Percentiles rank a stretch among this genome's conserved stretches.
phyloP scores from a whole-genome alignment of 345 rosid genomes.

The Syzygium grande region DNA sequence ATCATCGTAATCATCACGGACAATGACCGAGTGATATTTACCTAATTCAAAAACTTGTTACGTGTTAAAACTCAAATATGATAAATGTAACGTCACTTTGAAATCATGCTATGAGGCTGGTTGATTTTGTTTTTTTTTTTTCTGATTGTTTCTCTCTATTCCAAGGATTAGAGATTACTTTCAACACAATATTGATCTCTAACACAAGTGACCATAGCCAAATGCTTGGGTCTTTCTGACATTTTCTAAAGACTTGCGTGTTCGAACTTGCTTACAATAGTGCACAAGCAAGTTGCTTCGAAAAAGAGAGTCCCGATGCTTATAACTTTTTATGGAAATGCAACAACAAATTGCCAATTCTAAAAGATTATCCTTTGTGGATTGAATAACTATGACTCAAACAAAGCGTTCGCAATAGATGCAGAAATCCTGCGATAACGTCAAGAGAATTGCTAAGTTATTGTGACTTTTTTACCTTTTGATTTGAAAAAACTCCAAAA shows the following conservation, averaged over 20 bases:
- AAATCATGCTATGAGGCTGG: background rate
- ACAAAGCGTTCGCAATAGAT: too few relatives aligned
- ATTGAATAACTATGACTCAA: background rate
- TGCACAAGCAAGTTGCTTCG: background rate
- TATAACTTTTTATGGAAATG: background rate
- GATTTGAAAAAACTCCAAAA: background rate
- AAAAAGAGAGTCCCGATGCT: background rate
- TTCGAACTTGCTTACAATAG: background rate
- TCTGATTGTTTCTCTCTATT: background rate
- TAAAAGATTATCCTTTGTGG: background rate
- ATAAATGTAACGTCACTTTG: fast-evolving
- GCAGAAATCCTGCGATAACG: too few relatives aligned
- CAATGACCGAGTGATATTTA: background rate
- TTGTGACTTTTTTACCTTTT: too few relatives aligned
- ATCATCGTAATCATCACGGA: too few relatives aligned
- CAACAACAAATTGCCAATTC: fast-evolving
- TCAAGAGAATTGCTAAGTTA: too few relatives aligned
- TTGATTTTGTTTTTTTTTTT: background rate
- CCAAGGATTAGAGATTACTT: background rate
- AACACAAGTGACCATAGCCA: background rate
- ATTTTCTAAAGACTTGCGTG: background rate
- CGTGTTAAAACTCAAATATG: background rate
- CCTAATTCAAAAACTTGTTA: too few relatives aligned
- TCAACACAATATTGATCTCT: background rate
- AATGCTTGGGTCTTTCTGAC: background rate